Base-by-base conservation (phyloP, 2,329 filamentous ascomycete species). In the Beauveria bassiana region DNA sequence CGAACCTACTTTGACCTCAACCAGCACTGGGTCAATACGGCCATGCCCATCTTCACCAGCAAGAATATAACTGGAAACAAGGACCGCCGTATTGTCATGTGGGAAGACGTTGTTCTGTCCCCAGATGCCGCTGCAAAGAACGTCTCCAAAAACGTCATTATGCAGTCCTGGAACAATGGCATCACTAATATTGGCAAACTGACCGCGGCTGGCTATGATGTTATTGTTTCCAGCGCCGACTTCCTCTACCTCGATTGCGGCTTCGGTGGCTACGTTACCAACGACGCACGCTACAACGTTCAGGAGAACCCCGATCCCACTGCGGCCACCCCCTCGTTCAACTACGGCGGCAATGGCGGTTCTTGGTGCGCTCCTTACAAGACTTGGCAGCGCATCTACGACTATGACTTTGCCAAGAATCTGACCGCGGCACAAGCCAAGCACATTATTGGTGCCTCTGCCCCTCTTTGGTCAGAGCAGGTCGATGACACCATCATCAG, bases 281-380 rank as follows among this genome's bases (percentile, higher is more conserved):
- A 85, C 63, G 82, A 85, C 63, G 75, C 76, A 3, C 78, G 81
- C 18, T 85, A 85, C 74, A 77, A 85, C 66, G 78, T 80, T 38
- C 75, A 78, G 73, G 68, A 68, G 49, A 84, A 85, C 68, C 81
- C 81, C 0, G 76, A 79, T 63, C 71, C 74, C 7, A 56, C 61
- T 0, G 63, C 59, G 14, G 68, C 67, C 20, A 69, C 68, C 1
- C 69, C 75, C 4, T 81, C 74, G 67, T 83, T 83, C 77, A 84
- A 84, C 74, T 84, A 79, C 68, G 74, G 74, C n/a, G 81, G 77
- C 50, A 64, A 61, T 24, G 81, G 81, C 45, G 81, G 81, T 20
- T 81, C 78, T n/a, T 84, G 81, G 81, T 84, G 81, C 67, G 78
- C 77, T 0, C 81, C 81, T 0, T 84, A 83, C 75, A 84, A 84